Conservation (phyloP, 2,329 filamentous ascomycete species). For the Esteya vermicola region DNA sequence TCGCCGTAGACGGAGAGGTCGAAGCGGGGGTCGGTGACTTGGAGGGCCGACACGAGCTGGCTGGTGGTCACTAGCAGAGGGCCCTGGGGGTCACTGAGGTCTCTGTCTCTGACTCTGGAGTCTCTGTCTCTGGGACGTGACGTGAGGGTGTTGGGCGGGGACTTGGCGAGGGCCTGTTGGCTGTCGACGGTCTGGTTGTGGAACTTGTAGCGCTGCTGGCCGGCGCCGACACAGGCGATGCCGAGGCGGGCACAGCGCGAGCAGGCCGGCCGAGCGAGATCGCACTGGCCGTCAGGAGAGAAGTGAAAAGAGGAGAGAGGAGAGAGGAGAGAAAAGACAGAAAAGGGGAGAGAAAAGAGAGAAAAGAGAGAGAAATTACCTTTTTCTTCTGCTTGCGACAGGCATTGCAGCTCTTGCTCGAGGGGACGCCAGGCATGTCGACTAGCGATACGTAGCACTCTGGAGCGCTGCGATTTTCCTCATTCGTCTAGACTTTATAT, state of each 20-base stretch:
- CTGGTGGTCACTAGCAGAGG: neutral
- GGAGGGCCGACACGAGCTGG: constrained; percentile 5
- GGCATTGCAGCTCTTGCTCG: constrained; percentile 9
- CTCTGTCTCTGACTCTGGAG: too few relatives aligned
- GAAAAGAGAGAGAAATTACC: constrained; percentile 1
- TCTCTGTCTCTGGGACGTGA: too few relatives aligned
- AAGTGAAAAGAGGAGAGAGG: neutral
- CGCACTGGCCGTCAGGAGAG: constrained; percentile 5
- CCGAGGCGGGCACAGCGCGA: constrained; percentile 6
- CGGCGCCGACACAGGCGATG: constrained; percentile 7
- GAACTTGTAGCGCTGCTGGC: constrained; percentile 10
- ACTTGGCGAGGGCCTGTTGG: neutral
- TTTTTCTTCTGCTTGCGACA: constrained; percentile 11
- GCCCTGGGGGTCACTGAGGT: too few relatives aligned
- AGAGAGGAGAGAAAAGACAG: too few relatives aligned
- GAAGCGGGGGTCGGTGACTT: constrained; percentile 6
- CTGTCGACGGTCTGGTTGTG: constrained; percentile 4
- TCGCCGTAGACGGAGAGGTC: constrained; percentile 8
- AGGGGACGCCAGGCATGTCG: constrained; percentile 9
- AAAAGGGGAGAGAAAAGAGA: too few relatives aligned
- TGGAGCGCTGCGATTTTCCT: constrained; percentile 1
- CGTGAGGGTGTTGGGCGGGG: neutral
- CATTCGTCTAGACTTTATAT: neutral
- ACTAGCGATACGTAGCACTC: too few relatives aligned
- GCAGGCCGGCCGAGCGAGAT: constrained; percentile 8